A percentile compares a stretch with the other conserved stretches of the same genome.
Conservation (phyloP, 495 filamentous ascomycete species). For the Paragyromitra xinjiangensis region DNA sequence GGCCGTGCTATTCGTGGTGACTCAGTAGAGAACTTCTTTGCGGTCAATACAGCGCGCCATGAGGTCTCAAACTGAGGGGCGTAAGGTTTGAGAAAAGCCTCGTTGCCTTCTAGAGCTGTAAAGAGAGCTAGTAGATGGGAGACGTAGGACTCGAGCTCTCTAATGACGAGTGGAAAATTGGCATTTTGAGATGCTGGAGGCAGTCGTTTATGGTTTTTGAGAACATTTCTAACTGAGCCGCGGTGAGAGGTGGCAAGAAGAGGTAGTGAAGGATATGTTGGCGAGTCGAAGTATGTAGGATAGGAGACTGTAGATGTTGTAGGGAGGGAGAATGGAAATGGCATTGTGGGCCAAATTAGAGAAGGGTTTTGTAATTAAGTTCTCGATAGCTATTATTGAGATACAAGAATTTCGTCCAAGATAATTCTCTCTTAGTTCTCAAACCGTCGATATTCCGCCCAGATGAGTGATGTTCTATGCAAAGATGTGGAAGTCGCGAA, state of each 20-base stretch:
- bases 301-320: conserved; percentile 86
- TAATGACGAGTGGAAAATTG: conserved; percentile 72
- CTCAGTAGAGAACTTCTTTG: conserved; percentile 52
- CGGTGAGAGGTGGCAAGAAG: conserved; percentile 78
- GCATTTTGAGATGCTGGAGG: conserved; percentile 70
- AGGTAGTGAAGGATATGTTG: conserved; percentile 84
- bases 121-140: conserved; percentile 71
- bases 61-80: conserved; percentile 61
- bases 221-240: conserved; percentile 74
- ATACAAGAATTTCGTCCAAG: not conserved
- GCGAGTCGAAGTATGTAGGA: conserved; percentile 71
- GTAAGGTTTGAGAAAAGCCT: conserved; percentile 68
- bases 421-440: not conserved
- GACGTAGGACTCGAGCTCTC: conserved; percentile 75
- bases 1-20: conserved; percentile 68
- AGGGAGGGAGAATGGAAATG: conserved; percentile 81
- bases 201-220: conserved; percentile 85
- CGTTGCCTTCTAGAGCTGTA: conserved; percentile 63
- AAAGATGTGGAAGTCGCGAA: not conserved
- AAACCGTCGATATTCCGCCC: not conserved
- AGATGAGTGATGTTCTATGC: not conserved
- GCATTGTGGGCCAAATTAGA: conserved; percentile 67
- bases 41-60: conserved; percentile 80
- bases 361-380: not conserved
- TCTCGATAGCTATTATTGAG: not conserved